phyloP scores from a whole-genome alignment of 2,329 filamentous ascomycete genomes.

The Fusarium heterosporum region DNA sequence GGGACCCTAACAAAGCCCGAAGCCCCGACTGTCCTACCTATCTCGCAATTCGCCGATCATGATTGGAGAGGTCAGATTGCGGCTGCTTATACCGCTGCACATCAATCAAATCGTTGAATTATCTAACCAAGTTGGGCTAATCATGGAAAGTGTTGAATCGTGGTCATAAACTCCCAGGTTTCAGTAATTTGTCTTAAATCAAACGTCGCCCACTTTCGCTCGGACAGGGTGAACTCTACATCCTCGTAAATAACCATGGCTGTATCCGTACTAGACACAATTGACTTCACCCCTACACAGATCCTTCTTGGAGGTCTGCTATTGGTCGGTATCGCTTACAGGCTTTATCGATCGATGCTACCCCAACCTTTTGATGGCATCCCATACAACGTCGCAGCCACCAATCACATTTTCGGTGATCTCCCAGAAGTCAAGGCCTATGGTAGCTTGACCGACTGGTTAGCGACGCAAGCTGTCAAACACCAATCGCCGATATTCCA shows the following conservation, averaged over 20 bases:
- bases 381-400: conserved; percentile 26
- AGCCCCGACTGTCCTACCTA: conserved; percentile 18
- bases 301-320: conserved; percentile 2
- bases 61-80: conserved; percentile 7
- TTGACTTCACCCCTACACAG: not conserved
- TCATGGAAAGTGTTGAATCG: conserved; percentile 8
- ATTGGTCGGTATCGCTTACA: conserved; percentile 15
- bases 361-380: conserved; percentile 24
- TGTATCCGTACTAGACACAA: not conserved
- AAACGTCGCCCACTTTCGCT: too few relatives aligned
- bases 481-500: conserved; percentile 32
- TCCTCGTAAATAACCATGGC: not conserved
- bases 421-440: conserved; percentile 20
- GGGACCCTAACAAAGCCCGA: not conserved
- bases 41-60: not conserved
- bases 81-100: conserved; percentile 2
- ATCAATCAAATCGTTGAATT: not conserved
- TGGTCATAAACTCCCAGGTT: not conserved
- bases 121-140: conserved; percentile 14
- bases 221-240: not conserved
- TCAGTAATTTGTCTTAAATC: not conserved
- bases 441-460: conserved; percentile 31
- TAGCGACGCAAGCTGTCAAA: conserved; percentile 13
- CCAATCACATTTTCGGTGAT: conserved; percentile 27
- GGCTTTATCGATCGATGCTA: conserved; percentile 19